These are phyloP conservation scores for Dunaliella sp. DNA, from an alignment of 139 green algal genomes.

Conservation along the genomic window DNA sequence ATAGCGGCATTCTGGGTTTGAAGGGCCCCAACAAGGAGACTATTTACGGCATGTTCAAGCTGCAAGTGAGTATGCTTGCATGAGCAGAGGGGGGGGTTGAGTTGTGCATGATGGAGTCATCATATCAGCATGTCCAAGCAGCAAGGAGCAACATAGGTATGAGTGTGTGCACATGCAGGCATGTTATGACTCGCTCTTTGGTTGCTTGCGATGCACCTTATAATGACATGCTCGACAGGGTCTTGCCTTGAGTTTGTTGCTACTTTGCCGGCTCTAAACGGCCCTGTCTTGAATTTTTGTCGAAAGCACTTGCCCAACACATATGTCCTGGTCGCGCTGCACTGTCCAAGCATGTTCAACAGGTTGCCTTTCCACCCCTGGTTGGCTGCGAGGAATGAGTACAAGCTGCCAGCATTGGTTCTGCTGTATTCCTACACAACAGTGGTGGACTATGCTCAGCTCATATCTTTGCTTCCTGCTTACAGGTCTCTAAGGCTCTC, in stretches of 20 bases:
- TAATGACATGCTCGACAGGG: neutral
- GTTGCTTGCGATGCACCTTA: neutral
- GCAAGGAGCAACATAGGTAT: neutral
- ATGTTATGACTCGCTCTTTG: neutral
- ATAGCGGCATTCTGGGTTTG: neutral
- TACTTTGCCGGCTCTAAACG: too few relatives aligned
- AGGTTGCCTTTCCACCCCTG: neutral
- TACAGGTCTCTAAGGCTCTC: neutral
- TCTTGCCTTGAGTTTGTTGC: too few relatives aligned
- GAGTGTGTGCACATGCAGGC: neutral
- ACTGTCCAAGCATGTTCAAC: neutral
- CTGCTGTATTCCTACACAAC: too few relatives aligned
- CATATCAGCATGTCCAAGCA: neutral
- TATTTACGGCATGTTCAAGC: neutral
- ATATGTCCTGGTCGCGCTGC: neutral
- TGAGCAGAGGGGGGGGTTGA: neutral
- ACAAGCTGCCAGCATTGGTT: too few relatives aligned
- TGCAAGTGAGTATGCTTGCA: neutral
- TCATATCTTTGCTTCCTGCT: neutral
- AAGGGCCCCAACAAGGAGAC: neutral
- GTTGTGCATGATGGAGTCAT: neutral
- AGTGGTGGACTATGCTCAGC: neutral
- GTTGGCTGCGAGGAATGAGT: too few relatives aligned
- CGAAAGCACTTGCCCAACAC: too few relatives aligned
- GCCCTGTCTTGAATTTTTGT: too few relatives aligned